Base-by-base conservation (phyloP, 306 rosid species). In the Malus fusca region DNA sequence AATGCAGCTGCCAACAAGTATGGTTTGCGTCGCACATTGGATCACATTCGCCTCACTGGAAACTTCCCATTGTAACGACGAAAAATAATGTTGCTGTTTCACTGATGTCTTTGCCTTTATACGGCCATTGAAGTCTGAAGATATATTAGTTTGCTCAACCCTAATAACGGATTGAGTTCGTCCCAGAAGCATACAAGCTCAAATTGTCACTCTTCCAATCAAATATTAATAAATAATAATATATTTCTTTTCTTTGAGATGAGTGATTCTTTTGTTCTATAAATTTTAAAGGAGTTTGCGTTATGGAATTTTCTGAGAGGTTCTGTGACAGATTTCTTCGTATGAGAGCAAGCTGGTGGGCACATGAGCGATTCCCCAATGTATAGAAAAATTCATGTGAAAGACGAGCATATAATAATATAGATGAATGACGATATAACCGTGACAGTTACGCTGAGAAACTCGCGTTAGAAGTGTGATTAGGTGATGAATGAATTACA, bases 11-110 rank as follows among this genome's bases (percentile, higher is more conserved):
- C 92, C 76, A 86, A 75, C 62, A 91, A 78, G 76, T 90, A 89
- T 66, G 98, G 99, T 56, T 78, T 96, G 75, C 91, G 89, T 64
- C 35, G 77, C 18, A 96, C 98, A 2, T 97, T 96, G 35, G 92
- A 92, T 5, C 99, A 96, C 87, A 92, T 96, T 77, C 88, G 64
- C 73, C 62, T 72, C 68, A 89, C 97, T 0, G 98, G 99, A 82
- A 75, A 69, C 78, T 84, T 96, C 81, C 99, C 99, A 5, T 67
- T 85, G 81, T 90, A 85, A 85, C 62, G 63, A 61, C 3, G 72
- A 71, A 64, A 62, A 35, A 8, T 40, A 5, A 26, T 26, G 26
- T 35, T 63, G 63, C 60, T 53, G 23, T 33, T 40, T 28, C 66
- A 28, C 61, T 65, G 69, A 59, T 28, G 53, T 56, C 59, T 72